A percentile compares a stretch with the other conserved stretches of the same genome.
Evolutionary conservation across 257 asterid genomes (phyloP).

Genomic region (Scutellaria barbata): DNA sequence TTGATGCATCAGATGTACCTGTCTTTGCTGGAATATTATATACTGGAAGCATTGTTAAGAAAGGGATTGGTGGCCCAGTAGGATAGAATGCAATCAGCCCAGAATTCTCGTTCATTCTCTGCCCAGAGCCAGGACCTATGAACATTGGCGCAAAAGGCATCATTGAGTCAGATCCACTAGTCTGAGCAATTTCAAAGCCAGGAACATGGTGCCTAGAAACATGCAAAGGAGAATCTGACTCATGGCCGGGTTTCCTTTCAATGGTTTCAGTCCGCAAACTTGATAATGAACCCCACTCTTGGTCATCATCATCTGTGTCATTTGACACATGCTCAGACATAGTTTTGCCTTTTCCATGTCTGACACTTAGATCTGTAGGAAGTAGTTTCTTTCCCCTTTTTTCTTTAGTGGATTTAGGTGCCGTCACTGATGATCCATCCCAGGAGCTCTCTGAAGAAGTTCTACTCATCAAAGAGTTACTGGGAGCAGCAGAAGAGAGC

Average conservation of each 20-base stretch:
- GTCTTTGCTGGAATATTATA: slow-evolving; percentile 69
- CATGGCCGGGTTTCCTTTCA: slow-evolving; percentile 58
- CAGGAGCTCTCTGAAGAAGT: slow-evolving; percentile 67
- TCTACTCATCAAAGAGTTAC: slow-evolving; percentile 53
- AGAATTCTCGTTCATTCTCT: slow-evolving; percentile 66
- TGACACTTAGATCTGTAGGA: slow-evolving; percentile 38
- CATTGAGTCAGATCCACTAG: slow-evolving; percentile 73
- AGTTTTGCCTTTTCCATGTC: slow-evolving; percentile 64
- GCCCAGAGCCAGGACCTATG: slow-evolving; percentile 65
- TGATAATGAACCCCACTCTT: slow-evolving; percentile 54
- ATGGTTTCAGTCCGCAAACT: slow-evolving; percentile 48
- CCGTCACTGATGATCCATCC: slow-evolving; percentile 56
- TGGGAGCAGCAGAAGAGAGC: slow-evolving; percentile 48
- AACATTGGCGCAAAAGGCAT: slow-evolving; percentile 78
- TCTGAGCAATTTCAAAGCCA: slow-evolving; percentile 67
- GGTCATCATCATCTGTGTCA: slow-evolving; percentile 66
- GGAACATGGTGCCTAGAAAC: slow-evolving; percentile 58
- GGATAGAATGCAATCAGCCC: slow-evolving; percentile 82
- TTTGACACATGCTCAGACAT: slow-evolving; percentile 51
- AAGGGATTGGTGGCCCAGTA: slow-evolving; percentile 98
- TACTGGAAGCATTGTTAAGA: slow-evolving; percentile 84
- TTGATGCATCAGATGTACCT: slow-evolving; percentile 60
- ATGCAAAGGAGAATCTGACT: slow-evolving; percentile 58
- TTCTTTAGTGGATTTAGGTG: slow-evolving; percentile 46
- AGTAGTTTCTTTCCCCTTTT: slow-evolving; percentile 49